phyloP scores from a whole-genome alignment of 768 basidiomycete species.

The Gloeophyllum trabeum region DNA sequence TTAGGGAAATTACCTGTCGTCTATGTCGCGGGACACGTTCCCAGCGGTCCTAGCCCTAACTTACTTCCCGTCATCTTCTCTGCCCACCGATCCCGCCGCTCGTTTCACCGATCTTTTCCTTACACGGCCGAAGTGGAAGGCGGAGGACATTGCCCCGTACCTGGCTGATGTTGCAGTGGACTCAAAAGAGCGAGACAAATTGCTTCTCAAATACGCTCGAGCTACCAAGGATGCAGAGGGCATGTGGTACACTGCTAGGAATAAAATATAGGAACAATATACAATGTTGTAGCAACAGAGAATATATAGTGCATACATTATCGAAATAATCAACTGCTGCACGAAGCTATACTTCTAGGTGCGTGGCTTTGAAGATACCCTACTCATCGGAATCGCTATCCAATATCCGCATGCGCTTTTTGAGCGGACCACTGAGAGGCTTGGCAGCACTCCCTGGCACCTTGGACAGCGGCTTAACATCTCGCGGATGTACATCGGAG shows the following conservation, averaged over 20 bases:
- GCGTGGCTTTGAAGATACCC: too few species aligned
- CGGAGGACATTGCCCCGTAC: conserved; percentile 74
- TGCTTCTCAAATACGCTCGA: conserved; percentile 80
- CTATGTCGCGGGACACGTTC: conserved; percentile 26
- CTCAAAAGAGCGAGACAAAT: conserved; percentile 76
- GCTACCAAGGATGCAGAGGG: conserved; percentile 52
- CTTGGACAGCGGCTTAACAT: too few species aligned
- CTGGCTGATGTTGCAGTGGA: conserved; percentile 75
- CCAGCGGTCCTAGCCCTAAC: conserved; percentile 28
- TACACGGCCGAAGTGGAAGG: conserved; percentile 64
- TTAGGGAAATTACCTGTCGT: conserved; percentile 67
- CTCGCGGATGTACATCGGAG: too few species aligned
- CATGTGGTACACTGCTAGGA: conserved; percentile 65
- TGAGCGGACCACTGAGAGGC: too few species aligned
- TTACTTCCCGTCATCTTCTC: conserved; percentile 66
- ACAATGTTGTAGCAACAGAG: conserved; percentile 12
- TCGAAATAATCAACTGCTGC: too few species aligned
- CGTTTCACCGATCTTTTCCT: conserved; percentile 88
- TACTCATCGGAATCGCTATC: too few species aligned
- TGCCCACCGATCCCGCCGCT: conserved; percentile 68
- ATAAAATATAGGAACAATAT: conserved; percentile 34
- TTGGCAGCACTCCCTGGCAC: too few species aligned
- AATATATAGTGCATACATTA: not conserved
- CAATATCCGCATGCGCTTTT: too few species aligned
- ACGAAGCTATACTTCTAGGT: too few species aligned